A percentile compares a stretch with the other conserved stretches of the same genome.
Conservation (phyloP, 1,284 basidiomycete genomes). For the Schizopora paradoxa region DNA sequence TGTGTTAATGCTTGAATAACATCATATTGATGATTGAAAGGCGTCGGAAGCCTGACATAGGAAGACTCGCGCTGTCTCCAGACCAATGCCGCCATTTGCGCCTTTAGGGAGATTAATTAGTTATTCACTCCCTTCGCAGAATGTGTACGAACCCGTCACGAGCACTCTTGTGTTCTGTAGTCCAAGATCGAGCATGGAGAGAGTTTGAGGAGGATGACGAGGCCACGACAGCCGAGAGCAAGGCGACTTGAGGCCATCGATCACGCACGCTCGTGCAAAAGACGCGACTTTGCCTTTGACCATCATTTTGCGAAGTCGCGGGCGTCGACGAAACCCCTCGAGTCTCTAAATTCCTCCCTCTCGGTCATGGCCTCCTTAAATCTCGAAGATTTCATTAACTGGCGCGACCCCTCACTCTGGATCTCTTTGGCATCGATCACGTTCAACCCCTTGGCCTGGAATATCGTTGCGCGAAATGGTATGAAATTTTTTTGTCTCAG, state of each 20-base stretch:
- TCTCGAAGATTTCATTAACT: slow-evolving; percentile 33
- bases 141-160: slow-evolving; percentile 27
- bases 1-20: slow-evolving; percentile 24
- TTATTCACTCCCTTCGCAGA: background rate
- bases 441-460: slow-evolving; percentile 96
- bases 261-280: no score
- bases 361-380: background rate
- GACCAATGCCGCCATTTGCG: slow-evolving; percentile 63
- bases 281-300: no score
- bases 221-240: no score
- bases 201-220: no score
- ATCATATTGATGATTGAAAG: background rate
- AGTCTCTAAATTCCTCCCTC: background rate
- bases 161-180: slow-evolving; percentile 31
- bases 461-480: slow-evolving; percentile 93
- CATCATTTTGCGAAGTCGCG: no score
- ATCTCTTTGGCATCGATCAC: slow-evolving; percentile 60
- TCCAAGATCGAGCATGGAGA: slow-evolving; percentile 33
- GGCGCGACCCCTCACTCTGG: slow-evolving; percentile 60
- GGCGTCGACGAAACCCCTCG: no score
- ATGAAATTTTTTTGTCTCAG: slow-evolving; percentile 23
- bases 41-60: slow-evolving; percentile 35
- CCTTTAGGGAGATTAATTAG: slow-evolving; percentile 34
- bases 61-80: slow-evolving; percentile 50
- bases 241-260: no score